These are phyloP conservation scores for Carallia brachiata DNA, from an alignment of 345 rosid species.

Conservation along the genomic window DNA sequence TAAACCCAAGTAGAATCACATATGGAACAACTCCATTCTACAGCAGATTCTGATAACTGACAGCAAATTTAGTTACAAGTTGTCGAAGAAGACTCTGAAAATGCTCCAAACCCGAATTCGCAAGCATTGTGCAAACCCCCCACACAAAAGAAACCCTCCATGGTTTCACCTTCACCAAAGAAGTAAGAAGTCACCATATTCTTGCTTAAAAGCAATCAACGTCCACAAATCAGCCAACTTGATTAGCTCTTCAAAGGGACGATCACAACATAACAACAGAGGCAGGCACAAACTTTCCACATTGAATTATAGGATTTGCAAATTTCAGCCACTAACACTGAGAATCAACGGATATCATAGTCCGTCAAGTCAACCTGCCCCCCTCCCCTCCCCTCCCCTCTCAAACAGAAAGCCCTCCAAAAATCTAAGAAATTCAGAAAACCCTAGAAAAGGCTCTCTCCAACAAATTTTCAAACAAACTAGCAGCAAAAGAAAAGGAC, in stretches of 20 bases:
- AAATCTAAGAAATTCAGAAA: too few species aligned
- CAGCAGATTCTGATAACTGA: neutral
- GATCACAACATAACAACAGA: too few species aligned
- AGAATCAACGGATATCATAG: neutral
- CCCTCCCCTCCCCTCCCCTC: neutral
- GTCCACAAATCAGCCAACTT: conserved; percentile 18
- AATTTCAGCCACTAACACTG: too few species aligned
- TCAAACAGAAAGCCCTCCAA: neutral
- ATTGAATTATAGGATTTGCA: too few species aligned
- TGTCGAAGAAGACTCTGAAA: neutral
- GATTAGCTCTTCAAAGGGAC: neutral
- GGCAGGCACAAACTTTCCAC: too few species aligned
- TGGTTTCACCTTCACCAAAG: conserved; percentile 11
- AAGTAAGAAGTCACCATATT: conserved; percentile 7
- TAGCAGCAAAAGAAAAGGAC: neutral
- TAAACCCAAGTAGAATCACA: conserved; percentile 12
- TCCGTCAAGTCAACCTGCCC: too few species aligned
- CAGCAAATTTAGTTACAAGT: conserved; percentile 34
- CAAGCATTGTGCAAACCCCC: neutral
- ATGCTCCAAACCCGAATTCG: conserved; percentile 6
- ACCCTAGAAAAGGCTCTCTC: too few species aligned
- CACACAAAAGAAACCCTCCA: conserved; percentile 8
- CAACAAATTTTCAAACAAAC: neutral
- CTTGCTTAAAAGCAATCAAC: conserved; percentile 8
- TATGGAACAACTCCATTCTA: neutral